Conservation (phyloP, 352 stramenopile species). For the Pythium biforme region DNA sequence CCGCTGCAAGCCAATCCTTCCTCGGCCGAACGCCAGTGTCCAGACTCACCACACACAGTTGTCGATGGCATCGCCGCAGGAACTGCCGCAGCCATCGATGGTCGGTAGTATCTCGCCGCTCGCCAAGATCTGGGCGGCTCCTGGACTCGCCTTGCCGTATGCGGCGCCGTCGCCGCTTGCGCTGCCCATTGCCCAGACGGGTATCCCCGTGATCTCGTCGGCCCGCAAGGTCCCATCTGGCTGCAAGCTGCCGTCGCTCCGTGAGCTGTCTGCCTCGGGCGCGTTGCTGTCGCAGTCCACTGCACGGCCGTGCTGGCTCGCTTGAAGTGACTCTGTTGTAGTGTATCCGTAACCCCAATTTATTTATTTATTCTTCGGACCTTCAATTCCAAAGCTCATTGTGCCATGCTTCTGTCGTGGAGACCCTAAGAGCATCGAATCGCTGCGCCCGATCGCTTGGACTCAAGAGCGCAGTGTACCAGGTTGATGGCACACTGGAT, state of each 20-base stretch:
- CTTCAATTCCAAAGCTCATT: too few species aligned
- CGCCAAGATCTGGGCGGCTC: constrained; percentile 25
- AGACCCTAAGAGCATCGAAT: too few species aligned
- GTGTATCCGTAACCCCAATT: background rate
- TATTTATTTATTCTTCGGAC: too few species aligned
- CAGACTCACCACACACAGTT: too few species aligned
- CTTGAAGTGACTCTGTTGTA: constrained; percentile 9
- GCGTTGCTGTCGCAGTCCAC: constrained; percentile 21
- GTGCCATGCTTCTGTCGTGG: too few species aligned
- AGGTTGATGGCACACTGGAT: too few species aligned
- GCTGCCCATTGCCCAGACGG: background rate
- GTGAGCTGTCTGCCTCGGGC: constrained; percentile 26
- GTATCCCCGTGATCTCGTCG: constrained; percentile 26
- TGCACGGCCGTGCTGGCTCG: constrained; percentile 32
- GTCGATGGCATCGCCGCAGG: background rate
- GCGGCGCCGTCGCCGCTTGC: constrained; percentile 14
- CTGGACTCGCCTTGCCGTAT: constrained; percentile 14
- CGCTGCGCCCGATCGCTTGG: too few species aligned
- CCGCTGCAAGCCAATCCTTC: background rate
- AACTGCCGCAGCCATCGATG: constrained; percentile 5
- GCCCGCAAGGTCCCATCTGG: constrained; percentile 26
- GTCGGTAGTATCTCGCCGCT: constrained; percentile 28
- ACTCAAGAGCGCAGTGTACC: too few species aligned
- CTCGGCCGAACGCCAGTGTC: background rate
- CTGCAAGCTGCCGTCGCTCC: constrained; percentile 33